These are phyloP conservation scores for Irpex lacteus DNA, from an alignment of 1,284 basidiomycete genomes.

Conservation along the genomic window DNA sequence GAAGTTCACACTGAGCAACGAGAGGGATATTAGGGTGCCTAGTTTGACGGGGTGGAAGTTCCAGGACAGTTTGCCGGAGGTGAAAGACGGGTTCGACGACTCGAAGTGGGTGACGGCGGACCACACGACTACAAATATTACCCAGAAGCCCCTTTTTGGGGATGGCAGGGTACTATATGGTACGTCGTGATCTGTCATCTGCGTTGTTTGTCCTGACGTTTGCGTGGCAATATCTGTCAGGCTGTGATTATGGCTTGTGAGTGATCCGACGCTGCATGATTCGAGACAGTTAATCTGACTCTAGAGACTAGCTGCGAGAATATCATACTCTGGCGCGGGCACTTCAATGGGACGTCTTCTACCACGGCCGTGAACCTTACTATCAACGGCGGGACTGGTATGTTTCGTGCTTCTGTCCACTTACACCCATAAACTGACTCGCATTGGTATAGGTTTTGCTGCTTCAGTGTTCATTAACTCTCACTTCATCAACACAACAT, in stretches of 20 bases:
- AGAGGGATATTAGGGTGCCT: constrained; percentile 28
- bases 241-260: constrained; percentile 81
- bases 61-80: constrained; percentile 70
- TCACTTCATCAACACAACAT: constrained; percentile 67
- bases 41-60: constrained; percentile 63
- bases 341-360: constrained; percentile 60
- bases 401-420: constrained; percentile 5
- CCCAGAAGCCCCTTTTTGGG: constrained; percentile 64
- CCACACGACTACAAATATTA: constrained; percentile 68
- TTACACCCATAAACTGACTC: background rate
- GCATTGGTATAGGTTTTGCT: constrained; percentile 53
- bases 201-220: background rate
- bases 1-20: constrained; percentile 13
- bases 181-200: constrained; percentile 9
- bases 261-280: constrained; percentile 24
- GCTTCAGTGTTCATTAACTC: constrained; percentile 80
- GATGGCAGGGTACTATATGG: constrained; percentile 71
- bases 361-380: constrained; percentile 66
- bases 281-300: background rate
- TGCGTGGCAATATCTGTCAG: constrained; percentile 7
- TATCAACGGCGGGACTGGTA: constrained; percentile 78
- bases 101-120: constrained; percentile 61
- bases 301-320: constrained; percentile 63
- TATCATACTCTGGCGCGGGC: constrained; percentile 75
- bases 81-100: constrained; percentile 54